phyloP scores from a whole-genome alignment of 345 rosid species.

The Gynandropsis gynandra region DNA sequence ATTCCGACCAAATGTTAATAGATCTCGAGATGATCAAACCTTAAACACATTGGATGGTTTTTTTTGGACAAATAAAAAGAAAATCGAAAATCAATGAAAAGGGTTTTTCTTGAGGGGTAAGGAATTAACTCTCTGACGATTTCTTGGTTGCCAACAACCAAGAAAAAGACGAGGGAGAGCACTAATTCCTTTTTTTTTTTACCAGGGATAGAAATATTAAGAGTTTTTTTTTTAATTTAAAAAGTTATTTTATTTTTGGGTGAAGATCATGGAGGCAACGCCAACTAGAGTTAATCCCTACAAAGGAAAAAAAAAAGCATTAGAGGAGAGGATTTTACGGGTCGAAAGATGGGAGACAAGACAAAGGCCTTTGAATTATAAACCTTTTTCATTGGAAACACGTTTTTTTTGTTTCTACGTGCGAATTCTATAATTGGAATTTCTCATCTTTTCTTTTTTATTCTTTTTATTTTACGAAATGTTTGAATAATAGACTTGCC shows the following conservation, averaged over 20 bases:
- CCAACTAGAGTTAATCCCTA: conserved; percentile 26
- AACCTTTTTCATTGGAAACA: too few species aligned
- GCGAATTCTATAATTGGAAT: too few species aligned
- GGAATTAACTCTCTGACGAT: conserved; percentile 11
- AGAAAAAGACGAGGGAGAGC: conserved; percentile 32
- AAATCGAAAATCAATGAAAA: too few species aligned
- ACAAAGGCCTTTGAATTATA: too few species aligned
- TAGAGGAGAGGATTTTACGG: conserved; percentile 24
- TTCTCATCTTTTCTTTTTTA: too few species aligned
- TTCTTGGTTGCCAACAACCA: conserved; percentile 24
- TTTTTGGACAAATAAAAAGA: conserved; percentile 21
- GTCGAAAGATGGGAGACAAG: conserved; percentile 21
- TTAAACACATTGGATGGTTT: conserved; percentile 19
- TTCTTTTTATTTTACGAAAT: too few species aligned
- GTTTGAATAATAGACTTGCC: too few species aligned
- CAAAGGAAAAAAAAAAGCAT: conserved; percentile 23
- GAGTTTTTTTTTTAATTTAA: conserved; percentile 14
- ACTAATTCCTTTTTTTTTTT: conserved; percentile 23
- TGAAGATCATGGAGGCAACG: conserved; percentile 30
- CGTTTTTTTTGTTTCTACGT: too few species aligned
- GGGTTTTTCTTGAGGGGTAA: background rate
- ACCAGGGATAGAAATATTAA: background rate
- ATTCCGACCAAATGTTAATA: background rate
- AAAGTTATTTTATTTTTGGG: conserved; percentile 15
- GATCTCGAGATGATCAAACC: conserved; percentile 11